Conservation (phyloP, 257 asterid species). For the Anisodus tanguticus region DNA sequence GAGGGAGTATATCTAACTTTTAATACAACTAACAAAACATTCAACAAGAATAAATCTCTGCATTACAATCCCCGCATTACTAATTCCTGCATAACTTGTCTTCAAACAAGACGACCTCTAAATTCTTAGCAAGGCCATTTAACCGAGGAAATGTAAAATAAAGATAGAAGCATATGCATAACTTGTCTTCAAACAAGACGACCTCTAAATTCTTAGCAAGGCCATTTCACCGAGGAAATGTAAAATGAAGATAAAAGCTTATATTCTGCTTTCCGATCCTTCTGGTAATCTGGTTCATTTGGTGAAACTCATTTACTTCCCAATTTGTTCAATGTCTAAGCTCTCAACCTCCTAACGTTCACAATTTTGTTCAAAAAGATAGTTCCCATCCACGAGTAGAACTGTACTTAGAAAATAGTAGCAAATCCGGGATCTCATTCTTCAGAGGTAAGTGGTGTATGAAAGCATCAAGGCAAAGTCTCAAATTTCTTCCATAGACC, state of each 20-base stretch:
- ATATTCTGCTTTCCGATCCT: neutral
- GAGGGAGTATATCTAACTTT: neutral
- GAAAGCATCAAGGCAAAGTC: neutral
- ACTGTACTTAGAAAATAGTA: neutral
- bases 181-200: neutral
- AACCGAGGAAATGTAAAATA: neutral
- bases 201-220: neutral
- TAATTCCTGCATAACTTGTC: slow-evolving; percentile 3
- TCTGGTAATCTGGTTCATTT: neutral
- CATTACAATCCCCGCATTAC: neutral
- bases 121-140: neutral
- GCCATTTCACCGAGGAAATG: slow-evolving; percentile 3
- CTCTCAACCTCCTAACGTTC: neutral
- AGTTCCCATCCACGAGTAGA: neutral
- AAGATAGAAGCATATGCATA: neutral
- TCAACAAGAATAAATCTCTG: neutral
- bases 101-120: neutral
- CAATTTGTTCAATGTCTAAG: slow-evolving; percentile 6
- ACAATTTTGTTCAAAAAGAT: neutral
- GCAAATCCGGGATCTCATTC: neutral
- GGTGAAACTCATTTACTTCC: slow-evolving; percentile 4
- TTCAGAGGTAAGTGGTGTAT: neutral
- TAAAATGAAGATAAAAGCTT: neutral
- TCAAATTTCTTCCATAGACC: neutral
- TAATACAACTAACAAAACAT: neutral